phyloP scores from a whole-genome alignment of 2,329 filamentous ascomycete genomes.

The Sarocladium kiliense region DNA sequence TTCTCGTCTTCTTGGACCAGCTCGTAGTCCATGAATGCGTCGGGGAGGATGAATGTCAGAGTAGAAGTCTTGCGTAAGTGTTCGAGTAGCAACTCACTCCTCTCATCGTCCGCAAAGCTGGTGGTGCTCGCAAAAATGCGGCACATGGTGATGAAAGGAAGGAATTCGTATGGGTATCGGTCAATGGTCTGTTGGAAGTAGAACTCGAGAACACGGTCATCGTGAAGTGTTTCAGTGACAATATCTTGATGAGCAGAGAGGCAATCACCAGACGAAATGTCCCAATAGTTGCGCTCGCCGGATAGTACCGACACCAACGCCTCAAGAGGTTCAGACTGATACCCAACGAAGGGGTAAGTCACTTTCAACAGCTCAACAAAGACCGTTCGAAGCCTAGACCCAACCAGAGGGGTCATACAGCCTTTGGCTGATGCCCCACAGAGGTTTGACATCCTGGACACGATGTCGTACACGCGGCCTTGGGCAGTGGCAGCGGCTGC shows the following conservation, averaged over 20 bases:
- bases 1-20: slow-evolving; percentile 83
- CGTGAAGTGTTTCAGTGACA: slow-evolving; percentile 27
- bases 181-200: slow-evolving; percentile 64
- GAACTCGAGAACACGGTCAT: slow-evolving; percentile 44
- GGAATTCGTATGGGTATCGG: slow-evolving; percentile 81
- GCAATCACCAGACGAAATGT: slow-evolving; percentile 33
- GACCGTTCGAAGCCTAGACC: slow-evolving; percentile 56
- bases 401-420: slow-evolving; percentile 49
- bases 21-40: slow-evolving; percentile 67
- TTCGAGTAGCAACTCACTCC: slow-evolving; percentile 50
- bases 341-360: slow-evolving; percentile 62
- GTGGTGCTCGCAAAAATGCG: slow-evolving; percentile 50
- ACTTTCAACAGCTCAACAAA: slow-evolving; percentile 68
- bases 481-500: slow-evolving; percentile 43
- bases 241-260: slow-evolving; percentile 28
- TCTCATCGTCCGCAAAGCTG: slow-evolving; percentile 24
- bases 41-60: slow-evolving; percentile 73
- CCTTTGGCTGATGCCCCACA: slow-evolving; percentile 40
- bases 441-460: slow-evolving; percentile 43
- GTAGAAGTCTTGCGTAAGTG: slow-evolving; percentile 64
- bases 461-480: slow-evolving; percentile 48
- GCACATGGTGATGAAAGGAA: slow-evolving; percentile 70
- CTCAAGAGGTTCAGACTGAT: slow-evolving; percentile 65
- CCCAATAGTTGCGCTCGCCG: slow-evolving; percentile 49
- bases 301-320: slow-evolving; percentile 61